Percentiles rank a stretch among this genome's conserved stretches.
phyloP scores from a whole-genome alignment of 179 eudicot genomes.

The Gypsophila paniculata region DNA sequence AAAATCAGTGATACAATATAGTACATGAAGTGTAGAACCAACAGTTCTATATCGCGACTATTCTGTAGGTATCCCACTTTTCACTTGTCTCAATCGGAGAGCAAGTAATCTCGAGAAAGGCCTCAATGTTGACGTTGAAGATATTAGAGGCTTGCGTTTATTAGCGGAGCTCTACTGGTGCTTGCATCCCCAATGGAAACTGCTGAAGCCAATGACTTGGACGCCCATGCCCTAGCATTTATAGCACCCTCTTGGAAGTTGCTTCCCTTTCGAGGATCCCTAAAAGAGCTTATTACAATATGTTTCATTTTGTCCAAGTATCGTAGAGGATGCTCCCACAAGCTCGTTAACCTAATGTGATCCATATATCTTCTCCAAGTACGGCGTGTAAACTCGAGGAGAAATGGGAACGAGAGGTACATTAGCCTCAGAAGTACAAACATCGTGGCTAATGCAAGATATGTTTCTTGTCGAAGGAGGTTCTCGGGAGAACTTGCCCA shows the following conservation, averaged over 20 bases:
- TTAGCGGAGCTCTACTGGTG: slow-evolving; percentile 39
- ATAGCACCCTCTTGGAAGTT: slow-evolving; percentile 86
- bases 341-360: slow-evolving; percentile 42
- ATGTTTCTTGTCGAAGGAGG: slow-evolving; percentile 71
- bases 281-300: slow-evolving; percentile 38
- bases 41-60: background rate
- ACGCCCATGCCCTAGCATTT: slow-evolving; percentile 91
- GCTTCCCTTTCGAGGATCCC: slow-evolving; percentile 68
- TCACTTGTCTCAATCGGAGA: no score
- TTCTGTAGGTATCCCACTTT: no score
- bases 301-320: slow-evolving; percentile 50
- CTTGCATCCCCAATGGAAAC: slow-evolving; percentile 69
- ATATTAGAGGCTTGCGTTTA: slow-evolving; percentile 28
- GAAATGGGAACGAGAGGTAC: slow-evolving; percentile 47
- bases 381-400: slow-evolving; percentile 33
- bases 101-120: no score
- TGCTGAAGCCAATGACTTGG: slow-evolving; percentile 83
- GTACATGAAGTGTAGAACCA: background rate
- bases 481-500: slow-evolving; percentile 93
- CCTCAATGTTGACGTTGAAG: background rate
- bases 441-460: slow-evolving; percentile 66
- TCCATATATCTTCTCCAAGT: slow-evolving; percentile 54
- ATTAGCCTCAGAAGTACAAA: slow-evolving; percentile 69
- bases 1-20: background rate
- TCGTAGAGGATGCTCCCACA: slow-evolving; percentile 68